Conservation (phyloP, 2,329 filamentous ascomycete species). For the Lojkania enalia region DNA sequence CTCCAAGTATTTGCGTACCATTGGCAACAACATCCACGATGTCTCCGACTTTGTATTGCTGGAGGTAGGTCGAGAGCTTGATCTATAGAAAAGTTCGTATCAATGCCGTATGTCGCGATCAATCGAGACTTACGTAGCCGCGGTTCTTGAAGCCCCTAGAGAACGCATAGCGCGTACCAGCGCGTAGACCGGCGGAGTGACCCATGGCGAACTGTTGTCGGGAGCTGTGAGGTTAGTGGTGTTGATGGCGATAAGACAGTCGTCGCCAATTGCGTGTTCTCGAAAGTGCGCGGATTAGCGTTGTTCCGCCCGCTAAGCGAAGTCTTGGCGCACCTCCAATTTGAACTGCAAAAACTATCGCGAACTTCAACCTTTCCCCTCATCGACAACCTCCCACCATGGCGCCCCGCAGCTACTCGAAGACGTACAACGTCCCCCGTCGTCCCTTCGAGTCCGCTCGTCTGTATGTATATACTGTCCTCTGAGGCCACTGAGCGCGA, state of each 20-base stretch:
- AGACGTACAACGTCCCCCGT: conserved; percentile 99
- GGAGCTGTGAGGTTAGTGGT: conserved; percentile 25
- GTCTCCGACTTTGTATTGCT: conserved; percentile 95
- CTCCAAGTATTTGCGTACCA: conserved; percentile 70
- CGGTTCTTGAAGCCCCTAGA: conserved; percentile 91
- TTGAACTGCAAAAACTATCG: conserved; percentile 6
- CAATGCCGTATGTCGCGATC: conserved; percentile 18
- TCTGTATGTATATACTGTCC: conserved; percentile 76
- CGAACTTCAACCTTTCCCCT: conserved; percentile 25
- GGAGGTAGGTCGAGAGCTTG: conserved; percentile 89
- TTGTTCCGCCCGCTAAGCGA: conserved; percentile 1
- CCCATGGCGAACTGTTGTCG: conserved; percentile 52
- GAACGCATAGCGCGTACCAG: conserved; percentile 62
- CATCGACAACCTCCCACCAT: conserved; percentile 48
- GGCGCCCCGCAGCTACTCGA: conserved; percentile 77
- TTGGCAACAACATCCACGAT: conserved; percentile 99
- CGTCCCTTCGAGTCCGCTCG: conserved; percentile 99
- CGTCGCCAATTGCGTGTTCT: conserved; percentile 16
- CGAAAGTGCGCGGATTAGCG: conserved; percentile 4
- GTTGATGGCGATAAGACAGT: conserved; percentile 8
- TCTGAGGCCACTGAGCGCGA: conserved; percentile 92
- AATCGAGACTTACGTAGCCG: conserved; percentile 61
- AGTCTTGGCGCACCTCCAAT: conserved; percentile 4
- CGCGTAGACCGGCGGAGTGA: conserved; percentile 55
- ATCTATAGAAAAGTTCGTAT: conserved; percentile 54